These are phyloP conservation scores for Bolboschoenoplectus hybrid DNA, from an alignment of 202 grass and related monocot species.

Conservation along the genomic window DNA sequence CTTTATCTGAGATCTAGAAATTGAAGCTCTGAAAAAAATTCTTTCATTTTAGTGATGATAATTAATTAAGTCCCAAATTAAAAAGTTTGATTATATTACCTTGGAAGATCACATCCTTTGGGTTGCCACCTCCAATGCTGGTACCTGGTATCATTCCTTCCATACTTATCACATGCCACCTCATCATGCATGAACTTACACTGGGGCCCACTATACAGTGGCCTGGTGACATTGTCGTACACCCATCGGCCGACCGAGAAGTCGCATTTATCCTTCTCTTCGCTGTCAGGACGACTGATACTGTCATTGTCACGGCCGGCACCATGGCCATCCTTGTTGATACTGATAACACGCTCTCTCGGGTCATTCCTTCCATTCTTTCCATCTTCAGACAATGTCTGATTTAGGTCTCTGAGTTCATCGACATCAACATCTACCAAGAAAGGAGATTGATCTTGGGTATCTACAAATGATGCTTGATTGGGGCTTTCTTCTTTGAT, in stretches of 20 bases:
- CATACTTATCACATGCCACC: conserved; percentile 91
- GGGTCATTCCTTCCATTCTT: neutral
- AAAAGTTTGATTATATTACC: conserved; percentile 37
- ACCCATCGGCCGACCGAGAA: conserved; percentile 69
- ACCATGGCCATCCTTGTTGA: neutral
- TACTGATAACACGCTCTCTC: neutral
- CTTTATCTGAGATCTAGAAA: too few relatives aligned
- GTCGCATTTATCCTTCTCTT: conserved; percentile 47
- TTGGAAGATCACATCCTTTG: conserved; percentile 73
- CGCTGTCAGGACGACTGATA: neutral
- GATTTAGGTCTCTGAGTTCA: neutral
- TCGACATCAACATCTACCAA: neutral
- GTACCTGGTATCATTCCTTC: conserved; percentile 70
- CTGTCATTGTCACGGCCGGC: neutral
- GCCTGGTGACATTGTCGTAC: conserved; percentile 58
- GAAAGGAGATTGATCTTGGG: conserved; percentile 18
- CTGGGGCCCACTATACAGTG: conserved; percentile 58
- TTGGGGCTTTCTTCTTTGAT: neutral
- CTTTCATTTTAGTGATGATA: too few relatives aligned
- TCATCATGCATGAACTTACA: conserved; percentile 83
- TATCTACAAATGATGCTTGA: neutral
- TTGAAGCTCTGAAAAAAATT: too few relatives aligned
- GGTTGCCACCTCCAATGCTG: conserved; percentile 97
- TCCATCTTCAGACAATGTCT: neutral
- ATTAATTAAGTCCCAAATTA: too few relatives aligned